Percentiles rank a stretch among this genome's conserved stretches.
Evolutionary conservation across 176 grass and related monocot genomes (phyloP).

Genomic region (Rhynchospora tenuis): DNA sequence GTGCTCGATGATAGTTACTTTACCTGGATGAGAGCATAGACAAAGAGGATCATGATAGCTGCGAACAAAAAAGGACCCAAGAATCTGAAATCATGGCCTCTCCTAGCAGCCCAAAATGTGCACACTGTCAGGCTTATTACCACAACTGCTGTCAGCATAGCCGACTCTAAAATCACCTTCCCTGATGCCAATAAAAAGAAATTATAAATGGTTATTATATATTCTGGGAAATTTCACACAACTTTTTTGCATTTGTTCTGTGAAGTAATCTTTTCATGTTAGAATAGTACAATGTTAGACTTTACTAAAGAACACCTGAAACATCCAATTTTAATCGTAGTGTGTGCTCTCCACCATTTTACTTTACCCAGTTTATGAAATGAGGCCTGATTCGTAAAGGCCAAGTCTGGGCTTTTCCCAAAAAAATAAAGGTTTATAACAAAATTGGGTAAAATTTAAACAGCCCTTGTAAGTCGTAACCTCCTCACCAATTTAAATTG

Average conservation of each 20-base stretch:
- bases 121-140: constrained; percentile 44
- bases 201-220: not conserved
- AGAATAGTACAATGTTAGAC: not conserved
- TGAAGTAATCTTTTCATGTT: not conserved
- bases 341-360: no score
- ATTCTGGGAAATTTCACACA: not conserved
- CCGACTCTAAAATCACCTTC: constrained; percentile 36
- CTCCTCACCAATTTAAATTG: not conserved
- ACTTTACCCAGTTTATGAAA: no score
- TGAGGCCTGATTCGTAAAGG: no score
- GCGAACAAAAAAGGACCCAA: constrained; percentile 41
- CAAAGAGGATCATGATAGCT: constrained; percentile 28
- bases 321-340: no score
- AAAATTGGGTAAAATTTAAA: no score
- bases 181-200: constrained; percentile 34
- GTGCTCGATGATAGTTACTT: not conserved
- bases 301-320: no score
- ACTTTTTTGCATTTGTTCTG: not conserved
- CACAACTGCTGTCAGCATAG: constrained; percentile 37
- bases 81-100: constrained; percentile 49
- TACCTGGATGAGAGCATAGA: constrained; percentile 55
- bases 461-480: not conserved
- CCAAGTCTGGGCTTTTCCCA: no score
- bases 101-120: constrained; percentile 64
- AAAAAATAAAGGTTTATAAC: not conserved